A percentile compares a stretch with the other conserved stretches of the same genome.
Evolutionary conservation across 306 rosid genomes (phyloP).

Genomic region (Quercus wislizeni): DNA sequence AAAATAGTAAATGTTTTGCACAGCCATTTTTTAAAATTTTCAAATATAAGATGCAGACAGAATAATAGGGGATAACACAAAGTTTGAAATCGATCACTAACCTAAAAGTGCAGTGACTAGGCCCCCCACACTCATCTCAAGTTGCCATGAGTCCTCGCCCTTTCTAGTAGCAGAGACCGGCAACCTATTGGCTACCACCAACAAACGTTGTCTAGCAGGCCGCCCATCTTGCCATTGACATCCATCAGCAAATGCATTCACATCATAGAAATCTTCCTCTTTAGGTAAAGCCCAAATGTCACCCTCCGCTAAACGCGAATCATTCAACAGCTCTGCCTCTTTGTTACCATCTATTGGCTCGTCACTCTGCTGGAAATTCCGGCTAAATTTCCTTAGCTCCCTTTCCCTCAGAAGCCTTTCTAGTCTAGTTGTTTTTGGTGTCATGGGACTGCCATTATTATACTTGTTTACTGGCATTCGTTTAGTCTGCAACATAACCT

Average conservation of each 20-base stretch:
- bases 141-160: constrained; percentile 83
- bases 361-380: constrained; percentile 32
- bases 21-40: background rate
- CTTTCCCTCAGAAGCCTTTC: constrained; percentile 96
- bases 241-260: constrained; percentile 34
- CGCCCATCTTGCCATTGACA: constrained; percentile 52
- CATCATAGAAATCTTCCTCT: constrained; percentile 60
- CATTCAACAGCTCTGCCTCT: constrained; percentile 44
- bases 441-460: constrained; percentile 52
- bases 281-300: constrained; percentile 26
- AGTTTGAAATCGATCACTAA: constrained; percentile 28
- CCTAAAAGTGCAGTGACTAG: constrained; percentile 98
- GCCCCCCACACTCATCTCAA: constrained; percentile 89
- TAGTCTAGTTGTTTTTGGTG: constrained; percentile 79
- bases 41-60: constrained; percentile 10
- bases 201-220: constrained; percentile 62
- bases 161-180: constrained; percentile 88
- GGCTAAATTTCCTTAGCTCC: constrained; percentile 68
- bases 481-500: constrained; percentile 31
- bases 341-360: constrained; percentile 48
- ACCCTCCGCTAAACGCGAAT: constrained; percentile 26
- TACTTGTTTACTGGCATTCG: constrained; percentile 70
- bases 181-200: constrained; percentile 92
- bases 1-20: background rate
- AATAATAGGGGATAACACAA: constrained; percentile 23